Evolutionary conservation across 345 rosid species (phyloP).

Genomic region (Murraya koenigii): DNA sequence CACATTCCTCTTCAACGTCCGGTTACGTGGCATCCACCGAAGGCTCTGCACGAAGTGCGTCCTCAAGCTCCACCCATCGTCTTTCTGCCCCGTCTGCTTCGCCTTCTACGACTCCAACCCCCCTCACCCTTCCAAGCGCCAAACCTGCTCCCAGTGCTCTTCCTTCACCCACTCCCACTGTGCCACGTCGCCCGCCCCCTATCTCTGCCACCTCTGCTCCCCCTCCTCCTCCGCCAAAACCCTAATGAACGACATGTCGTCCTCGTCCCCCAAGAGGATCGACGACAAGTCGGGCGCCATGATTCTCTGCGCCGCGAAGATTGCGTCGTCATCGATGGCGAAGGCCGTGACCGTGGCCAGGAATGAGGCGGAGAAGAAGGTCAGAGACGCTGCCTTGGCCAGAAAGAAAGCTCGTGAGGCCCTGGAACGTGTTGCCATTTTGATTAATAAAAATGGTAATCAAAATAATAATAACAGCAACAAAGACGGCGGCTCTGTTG

Average conservation of each 20-base stretch:
- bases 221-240: conserved; percentile 17
- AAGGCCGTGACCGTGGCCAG: conserved; percentile 40
- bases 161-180: conserved; percentile 72
- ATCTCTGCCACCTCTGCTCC: conserved; percentile 53
- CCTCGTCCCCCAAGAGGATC: not conserved
- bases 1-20: conserved; percentile 52
- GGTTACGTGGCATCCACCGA: conserved; percentile 45
- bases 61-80: conserved; percentile 55
- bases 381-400: conserved; percentile 54
- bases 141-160: conserved; percentile 52
- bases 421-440: conserved; percentile 38
- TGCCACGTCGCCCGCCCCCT: conserved; percentile 33
- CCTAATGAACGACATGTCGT: not conserved
- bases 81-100: conserved; percentile 76
- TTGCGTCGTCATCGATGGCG: conserved; percentile 51
- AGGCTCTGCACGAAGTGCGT: conserved; percentile 77
- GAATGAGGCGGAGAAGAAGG: conserved; percentile 55
- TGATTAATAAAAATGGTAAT: conserved; percentile 16
- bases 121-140: conserved; percentile 48
- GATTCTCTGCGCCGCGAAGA: conserved; percentile 60
- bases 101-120: conserved; percentile 48
- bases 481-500: not conserved
- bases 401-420: conserved; percentile 73
- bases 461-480: not conserved
- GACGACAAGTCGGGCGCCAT: conserved; percentile 42